Base-by-base conservation (phyloP, 331 rosid genomes). In the Pyracantha coccinea region DNA sequence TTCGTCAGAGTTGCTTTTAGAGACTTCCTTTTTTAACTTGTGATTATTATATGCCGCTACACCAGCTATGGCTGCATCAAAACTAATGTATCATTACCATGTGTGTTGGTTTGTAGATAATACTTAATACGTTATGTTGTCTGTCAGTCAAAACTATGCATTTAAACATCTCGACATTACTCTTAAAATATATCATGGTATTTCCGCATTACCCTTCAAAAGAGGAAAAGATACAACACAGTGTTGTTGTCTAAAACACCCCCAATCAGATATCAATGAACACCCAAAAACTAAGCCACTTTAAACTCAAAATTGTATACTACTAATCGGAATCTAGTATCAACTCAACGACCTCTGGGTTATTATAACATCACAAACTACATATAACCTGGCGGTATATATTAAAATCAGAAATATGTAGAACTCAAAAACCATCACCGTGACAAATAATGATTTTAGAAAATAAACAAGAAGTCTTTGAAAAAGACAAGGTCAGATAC, bases 41-140 rank as follows among this genome's bases (percentile, higher is more conserved):
- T 66, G 78, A 83, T 94, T 94, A 72, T 94, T 94, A 79, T 94
- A 94, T 78, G 99, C 97, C 68, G 92, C 99, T 66, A 94, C 99
- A 53, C 99, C 99, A 14, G 89, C 92, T 82, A 94, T 94, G 77
- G 99, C 99, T 92, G 96, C 71, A 86, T 69, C 20, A n/a, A 55
- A 79, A 50, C n/a, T 25, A 38, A 41, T 13, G 50, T 59, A 47
- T 7, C 24, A 44, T 73, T 45, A 32, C 2, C 44, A 52, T 27
- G 29, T 23, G 11, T 29, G 13, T 19, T 28, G 23, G 29, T 44
- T 31, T 47, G 53, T 21, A 16, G 50, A 25, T 58, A 15, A 9
- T 15, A n/a, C 19, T 31, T 1, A 2, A n/a, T 70, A n/a, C 25
- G 29, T 17, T 27, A 55, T 9, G 1, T 14, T 31, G 31, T 12